A percentile compares a stretch with the other conserved stretches of the same genome.
These are phyloP conservation scores for Leucocoprinus birnbaumii DNA, from an alignment of 768 basidiomycete genomes.

Conservation along the genomic window DNA sequence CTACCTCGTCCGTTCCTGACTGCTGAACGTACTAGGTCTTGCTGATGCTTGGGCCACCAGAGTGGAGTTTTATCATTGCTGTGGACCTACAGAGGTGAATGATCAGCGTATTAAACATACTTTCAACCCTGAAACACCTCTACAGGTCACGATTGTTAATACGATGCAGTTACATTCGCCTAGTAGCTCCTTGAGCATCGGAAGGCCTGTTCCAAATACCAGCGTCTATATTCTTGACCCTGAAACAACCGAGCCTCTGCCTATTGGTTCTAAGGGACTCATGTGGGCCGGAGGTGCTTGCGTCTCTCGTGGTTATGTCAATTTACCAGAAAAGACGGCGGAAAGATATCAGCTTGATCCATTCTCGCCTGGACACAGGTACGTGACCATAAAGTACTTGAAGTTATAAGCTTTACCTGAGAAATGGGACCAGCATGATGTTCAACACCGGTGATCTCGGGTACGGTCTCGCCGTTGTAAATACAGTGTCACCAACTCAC, in stretches of 20 bases:
- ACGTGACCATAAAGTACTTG: constrained; percentile 19
- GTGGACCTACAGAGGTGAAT: constrained; percentile 55
- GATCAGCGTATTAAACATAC: background rate
- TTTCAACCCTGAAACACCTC: background rate
- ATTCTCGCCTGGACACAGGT: constrained; percentile 43
- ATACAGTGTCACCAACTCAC: constrained; percentile 1
- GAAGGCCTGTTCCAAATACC: constrained; percentile 54
- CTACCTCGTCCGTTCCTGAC: background rate
- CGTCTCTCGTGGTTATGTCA: constrained; percentile 53
- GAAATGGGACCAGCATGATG: constrained; percentile 38
- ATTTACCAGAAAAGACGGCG: constrained; percentile 49
- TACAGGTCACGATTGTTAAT: constrained; percentile 54
- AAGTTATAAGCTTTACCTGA: background rate
- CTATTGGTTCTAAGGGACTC: constrained; percentile 35
- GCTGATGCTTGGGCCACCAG: constrained; percentile 43
- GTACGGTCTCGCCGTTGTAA: constrained; percentile 18
- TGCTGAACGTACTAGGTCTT: constrained; percentile 20
- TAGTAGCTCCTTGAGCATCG: constrained; percentile 42
- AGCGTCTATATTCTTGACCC: constrained; percentile 34
- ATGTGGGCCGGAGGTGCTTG: constrained; percentile 70
- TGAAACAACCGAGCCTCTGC: constrained; percentile 32
- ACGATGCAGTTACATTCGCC: constrained; percentile 47
- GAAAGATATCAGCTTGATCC: constrained; percentile 51
- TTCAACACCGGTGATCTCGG: constrained; percentile 65
- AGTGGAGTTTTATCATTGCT: constrained; percentile 47